These are phyloP conservation scores for Sherardia arvensis DNA, from an alignment of 257 asterid genomes.

Conservation along the genomic window DNA sequence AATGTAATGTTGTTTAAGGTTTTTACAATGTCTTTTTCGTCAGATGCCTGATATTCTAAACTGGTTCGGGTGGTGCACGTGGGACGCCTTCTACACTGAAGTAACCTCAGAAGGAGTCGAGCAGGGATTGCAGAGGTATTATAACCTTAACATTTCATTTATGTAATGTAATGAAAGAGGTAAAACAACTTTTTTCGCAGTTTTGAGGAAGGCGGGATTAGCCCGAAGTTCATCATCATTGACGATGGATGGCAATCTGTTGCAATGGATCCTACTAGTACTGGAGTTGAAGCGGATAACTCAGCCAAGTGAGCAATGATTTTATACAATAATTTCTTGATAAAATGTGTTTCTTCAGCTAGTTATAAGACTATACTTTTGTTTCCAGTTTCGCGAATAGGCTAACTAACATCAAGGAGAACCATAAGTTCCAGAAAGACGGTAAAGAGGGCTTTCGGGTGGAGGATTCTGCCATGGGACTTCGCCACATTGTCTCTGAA, in stretches of 20 bases:
- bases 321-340: background rate
- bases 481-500: constrained; percentile 50
- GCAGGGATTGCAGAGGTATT: constrained; percentile 69
- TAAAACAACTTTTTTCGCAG: constrained; percentile 24
- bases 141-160: background rate
- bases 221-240: constrained; percentile 73
- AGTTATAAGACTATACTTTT: background rate
- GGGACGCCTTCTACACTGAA: constrained; percentile 96
- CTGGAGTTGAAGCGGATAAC: constrained; percentile 50
- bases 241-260: constrained; percentile 99
- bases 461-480: constrained; percentile 68
- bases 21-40: background rate
- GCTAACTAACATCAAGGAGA: constrained; percentile 69
- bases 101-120: constrained; percentile 81
- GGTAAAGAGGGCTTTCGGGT: constrained; percentile 64
- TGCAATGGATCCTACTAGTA: constrained; percentile 61
- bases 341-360: background rate
- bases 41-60: constrained; percentile 93
- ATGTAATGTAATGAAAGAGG: background rate
- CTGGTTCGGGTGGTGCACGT: constrained; percentile 99
- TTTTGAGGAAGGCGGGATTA: constrained; percentile 67
- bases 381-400: constrained; percentile 73
- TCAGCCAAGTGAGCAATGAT: constrained; percentile 60
- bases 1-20: background rate
- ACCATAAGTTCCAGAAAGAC: constrained; percentile 67